Evolutionary conservation across 495 filamentous ascomycete species (phyloP).

Genomic region (Extremus antarcticus): DNA sequence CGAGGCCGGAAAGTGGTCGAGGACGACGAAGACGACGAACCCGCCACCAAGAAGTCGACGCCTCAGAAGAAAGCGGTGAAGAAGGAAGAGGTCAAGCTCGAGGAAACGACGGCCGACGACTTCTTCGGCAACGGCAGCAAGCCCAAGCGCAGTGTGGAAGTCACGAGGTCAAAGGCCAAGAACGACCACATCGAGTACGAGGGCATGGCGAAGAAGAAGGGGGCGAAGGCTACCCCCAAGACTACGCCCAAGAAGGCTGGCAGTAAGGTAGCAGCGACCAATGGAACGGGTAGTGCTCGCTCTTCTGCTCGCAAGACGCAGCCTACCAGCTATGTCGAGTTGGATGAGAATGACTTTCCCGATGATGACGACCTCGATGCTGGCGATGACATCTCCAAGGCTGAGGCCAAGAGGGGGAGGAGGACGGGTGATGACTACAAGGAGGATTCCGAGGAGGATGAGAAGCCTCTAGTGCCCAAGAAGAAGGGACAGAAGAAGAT

Average conservation of each 20-base stretch:
- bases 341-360: constrained; percentile 30
- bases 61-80: constrained; percentile 26
- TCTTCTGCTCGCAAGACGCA: constrained; percentile 15
- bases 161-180: constrained; percentile 16
- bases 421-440: constrained; percentile 27
- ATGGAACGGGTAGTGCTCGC: constrained; percentile 10
- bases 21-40: constrained; percentile 28
- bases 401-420: constrained; percentile 25
- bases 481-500: constrained; percentile 21
- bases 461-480: constrained; percentile 17
- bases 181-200: constrained; percentile 11
- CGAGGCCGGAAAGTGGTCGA: constrained; percentile 23
- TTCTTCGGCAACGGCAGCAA: constrained; percentile 30
- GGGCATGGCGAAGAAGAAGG: not conserved
- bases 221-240: constrained; percentile 8
- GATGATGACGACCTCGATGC: constrained; percentile 23
- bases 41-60: constrained; percentile 21
- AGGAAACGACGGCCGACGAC: constrained; percentile 28
- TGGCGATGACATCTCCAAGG: constrained; percentile 19
- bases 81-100: constrained; percentile 18
- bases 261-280: not conserved
- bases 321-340: constrained; percentile 18
- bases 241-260: constrained; percentile 22
- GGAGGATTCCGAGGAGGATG: constrained; percentile 25
- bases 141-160: constrained; percentile 30